Base-by-base conservation (phyloP, 139 green algal species). In the Closterium sp. region DNA sequence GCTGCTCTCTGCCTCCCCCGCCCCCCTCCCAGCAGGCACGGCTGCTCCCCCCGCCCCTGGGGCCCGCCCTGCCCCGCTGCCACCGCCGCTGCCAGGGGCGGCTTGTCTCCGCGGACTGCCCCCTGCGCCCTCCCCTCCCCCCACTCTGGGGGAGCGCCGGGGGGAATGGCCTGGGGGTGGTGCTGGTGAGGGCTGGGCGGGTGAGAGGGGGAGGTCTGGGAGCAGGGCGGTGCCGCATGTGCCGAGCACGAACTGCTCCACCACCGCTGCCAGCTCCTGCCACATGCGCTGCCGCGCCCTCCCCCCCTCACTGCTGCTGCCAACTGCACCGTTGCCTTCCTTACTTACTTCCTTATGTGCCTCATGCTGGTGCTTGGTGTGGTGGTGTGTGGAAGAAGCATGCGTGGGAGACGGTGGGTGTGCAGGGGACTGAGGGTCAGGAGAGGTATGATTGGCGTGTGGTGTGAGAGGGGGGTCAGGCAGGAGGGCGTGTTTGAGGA, bases 241-340 rank as follows among this genome's bases (percentile, higher is more conserved):
- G 29, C 91, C 91, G 3, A 94, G 70, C 32, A 94, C 28, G 70
- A 94, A 94, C 38, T 92, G 90, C 89, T 94, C 91, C 31, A 93
- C 94, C 32, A 94, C 29, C 19, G 91, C 31, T 13, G 73, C 91
- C 30, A 94, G 89, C 31, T 94, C 91, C 31, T 90, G 91, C 91
- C 91, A 94, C 42, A 94, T 31, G 21, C 91, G 32, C 27, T 86
- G 79, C 90, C 90, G 85, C 6, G 50, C 50, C 1, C 50, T 7
- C 38, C 30, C 89, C 17, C 31, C 31, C 11, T 45, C 30, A 29
- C 84, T 31, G 73, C 89, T 45, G 28, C 27, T 38, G 32, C 89
- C 31, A 0, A 45, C 38, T 45, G 38, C 38, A 45, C 38, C 38
- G 38, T 45, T 45, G 38, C 38, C 38, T 6, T 45, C 38, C 38